Evolutionary conservation across 1,284 basidiomycete genomes (phyloP).

Genomic region (Mycena sp.): DNA sequence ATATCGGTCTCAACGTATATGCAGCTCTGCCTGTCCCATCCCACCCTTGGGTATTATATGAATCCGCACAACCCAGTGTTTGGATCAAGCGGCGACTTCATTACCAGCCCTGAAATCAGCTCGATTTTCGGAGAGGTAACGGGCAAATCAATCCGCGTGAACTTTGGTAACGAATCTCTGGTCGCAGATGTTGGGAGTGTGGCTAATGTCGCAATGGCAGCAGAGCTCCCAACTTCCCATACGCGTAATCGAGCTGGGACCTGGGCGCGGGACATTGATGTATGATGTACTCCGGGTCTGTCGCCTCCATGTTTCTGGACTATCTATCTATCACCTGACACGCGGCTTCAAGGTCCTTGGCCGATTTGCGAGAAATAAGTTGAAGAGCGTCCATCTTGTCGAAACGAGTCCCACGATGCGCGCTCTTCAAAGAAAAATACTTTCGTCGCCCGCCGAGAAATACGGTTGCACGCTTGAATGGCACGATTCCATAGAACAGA

Average conservation of each 20-base stretch:
- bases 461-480: slow-evolving; percentile 64
- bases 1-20: slow-evolving; percentile 89
- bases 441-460: slow-evolving; percentile 46
- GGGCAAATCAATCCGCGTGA: slow-evolving; percentile 14
- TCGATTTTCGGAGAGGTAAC: slow-evolving; percentile 97
- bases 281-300: slow-evolving; percentile 87
- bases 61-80: slow-evolving; percentile 79
- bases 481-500: slow-evolving; percentile 79
- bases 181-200: slow-evolving; percentile 83
- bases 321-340: slow-evolving; percentile 33
- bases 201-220: slow-evolving; percentile 87
- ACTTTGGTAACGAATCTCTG: slow-evolving; percentile 45
- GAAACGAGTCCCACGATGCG: slow-evolving; percentile 83
- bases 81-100: slow-evolving; percentile 91
- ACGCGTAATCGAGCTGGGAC: slow-evolving; percentile 92
- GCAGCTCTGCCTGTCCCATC: slow-evolving; percentile 88
- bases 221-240: slow-evolving; percentile 60
- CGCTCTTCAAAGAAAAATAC: slow-evolving; percentile 67
- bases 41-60: slow-evolving; percentile 91
- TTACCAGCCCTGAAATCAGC: slow-evolving; percentile 96
- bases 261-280: slow-evolving; percentile 93
- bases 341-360: slow-evolving; percentile 62
- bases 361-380: slow-evolving; percentile 52
- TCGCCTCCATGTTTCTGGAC: slow-evolving; percentile 1
- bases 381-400: slow-evolving; percentile 71